A percentile compares a stretch with the other conserved stretches of the same genome.
These are phyloP conservation scores for Spongispora temasekensis DNA, from an alignment of 1,284 basidiomycete species.

Conservation along the genomic window DNA sequence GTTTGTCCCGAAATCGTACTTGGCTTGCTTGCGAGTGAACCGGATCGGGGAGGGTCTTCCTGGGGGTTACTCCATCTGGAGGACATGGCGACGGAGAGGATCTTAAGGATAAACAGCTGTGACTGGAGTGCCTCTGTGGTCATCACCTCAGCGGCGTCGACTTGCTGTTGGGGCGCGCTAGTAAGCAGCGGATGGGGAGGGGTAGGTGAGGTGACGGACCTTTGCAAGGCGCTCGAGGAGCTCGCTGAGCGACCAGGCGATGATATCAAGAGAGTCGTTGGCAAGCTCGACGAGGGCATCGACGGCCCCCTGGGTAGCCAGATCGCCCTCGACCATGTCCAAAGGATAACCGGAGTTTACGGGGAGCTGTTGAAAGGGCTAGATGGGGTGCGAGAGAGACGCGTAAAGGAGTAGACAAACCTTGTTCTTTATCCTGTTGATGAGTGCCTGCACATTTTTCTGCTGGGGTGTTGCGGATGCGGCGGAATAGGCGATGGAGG, in stretches of 20 bases:
- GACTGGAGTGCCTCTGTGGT: slow-evolving; percentile 83
- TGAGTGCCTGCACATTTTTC: slow-evolving; percentile 70
- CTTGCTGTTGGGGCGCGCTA: slow-evolving; percentile 42
- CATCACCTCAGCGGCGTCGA: slow-evolving; percentile 51
- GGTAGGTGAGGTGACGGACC: slow-evolving; percentile 45
- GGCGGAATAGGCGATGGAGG: slow-evolving; percentile 37
- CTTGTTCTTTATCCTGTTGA: slow-evolving; percentile 74
- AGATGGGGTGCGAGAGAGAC: background rate
- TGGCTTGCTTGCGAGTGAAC: slow-evolving; percentile 44
- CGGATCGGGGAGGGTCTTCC: slow-evolving; percentile 40
- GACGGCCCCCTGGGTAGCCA: slow-evolving; percentile 71
- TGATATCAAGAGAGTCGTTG: slow-evolving; percentile 72
- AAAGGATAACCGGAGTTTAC: slow-evolving; percentile 78
- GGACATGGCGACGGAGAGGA: slow-evolving; percentile 77
- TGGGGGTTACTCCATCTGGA: slow-evolving; percentile 66
- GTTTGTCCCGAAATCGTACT: slow-evolving; percentile 26
- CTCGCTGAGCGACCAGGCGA: slow-evolving; percentile 76
- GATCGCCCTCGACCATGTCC: slow-evolving; percentile 73
- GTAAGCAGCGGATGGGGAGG: slow-evolving; percentile 10
- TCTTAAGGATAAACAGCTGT: slow-evolving; percentile 86
- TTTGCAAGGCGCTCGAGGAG: slow-evolving; percentile 76
- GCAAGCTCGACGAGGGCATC: slow-evolving; percentile 80
- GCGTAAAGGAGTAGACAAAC: slow-evolving; percentile 35
- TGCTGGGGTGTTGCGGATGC: slow-evolving; percentile 60
- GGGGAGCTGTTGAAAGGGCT: slow-evolving; percentile 61